Base-by-base conservation (phyloP, 2,329 filamentous ascomycete genomes). In the Rosellinia necatrix region DNA sequence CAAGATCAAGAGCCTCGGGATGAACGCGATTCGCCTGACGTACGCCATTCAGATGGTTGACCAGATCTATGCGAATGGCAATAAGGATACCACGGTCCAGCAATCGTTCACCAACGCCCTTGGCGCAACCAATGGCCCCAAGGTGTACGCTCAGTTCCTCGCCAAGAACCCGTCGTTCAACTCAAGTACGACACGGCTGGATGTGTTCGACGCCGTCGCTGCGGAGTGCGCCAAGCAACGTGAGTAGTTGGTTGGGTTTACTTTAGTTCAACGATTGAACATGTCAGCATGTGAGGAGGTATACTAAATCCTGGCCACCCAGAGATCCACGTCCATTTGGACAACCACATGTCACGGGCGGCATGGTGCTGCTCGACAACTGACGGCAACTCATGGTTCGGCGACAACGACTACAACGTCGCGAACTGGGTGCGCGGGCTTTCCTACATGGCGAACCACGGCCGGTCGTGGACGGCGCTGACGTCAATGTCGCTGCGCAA, bases 41-140 rank as follows among this genome's bases (percentile, higher is more conserved):
- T 88, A 80, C 51, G 83, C 85, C 3, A 87, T 82, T 54, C 78
- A 88, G 66, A 82, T 87, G 80, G 74, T 88, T 48, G 84, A 87
- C 60, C 75, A 84, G 64, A 82, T 82, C 57, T 77, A 80, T 38
- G 73, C 69, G 51, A 79, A 80, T 51, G 72, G 71, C n/a, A 77
- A 75, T 7, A 55, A 71, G 21, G 81, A 84, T 35, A 69, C 80
- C 1, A 71, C 76, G 2, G 64, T 84, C 9, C 64, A 75, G 52
- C 74, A 70, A 4, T 78, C 80, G 0, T 79, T 83, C 17, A 71
- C 59, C 4, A 71, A 67, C 13, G 79, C 69, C 4, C 73, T 81
- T 7, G 85, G 84, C 0, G 64, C 75, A 10, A 69, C 73, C 1
- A 85, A 86, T 56, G 85, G 82, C 0, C 76, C 78, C 0, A 70